phyloP scores from a whole-genome alignment of 2,329 filamentous ascomycete genomes.

The Colletotrichum magnum region DNA sequence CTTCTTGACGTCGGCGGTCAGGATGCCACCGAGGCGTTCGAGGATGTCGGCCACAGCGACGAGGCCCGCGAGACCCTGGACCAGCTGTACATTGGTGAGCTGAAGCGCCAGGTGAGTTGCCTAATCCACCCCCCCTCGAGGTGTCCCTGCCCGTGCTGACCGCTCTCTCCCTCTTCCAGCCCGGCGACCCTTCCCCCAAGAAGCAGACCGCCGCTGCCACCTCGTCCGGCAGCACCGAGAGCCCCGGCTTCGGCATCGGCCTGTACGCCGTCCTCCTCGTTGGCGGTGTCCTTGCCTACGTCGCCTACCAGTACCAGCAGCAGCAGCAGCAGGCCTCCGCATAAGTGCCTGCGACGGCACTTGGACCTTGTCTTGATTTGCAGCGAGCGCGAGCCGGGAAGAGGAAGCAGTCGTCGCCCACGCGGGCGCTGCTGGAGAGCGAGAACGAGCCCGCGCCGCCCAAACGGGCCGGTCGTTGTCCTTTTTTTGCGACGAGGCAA shows the following conservation, averaged over 20 bases:
- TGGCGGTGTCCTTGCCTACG: slow-evolving; percentile 83
- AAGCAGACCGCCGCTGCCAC: slow-evolving; percentile 64
- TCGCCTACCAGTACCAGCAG: slow-evolving; percentile 89
- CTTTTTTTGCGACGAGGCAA: slow-evolving; percentile 10
- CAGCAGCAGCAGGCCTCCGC: slow-evolving; percentile 58
- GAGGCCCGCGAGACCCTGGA: slow-evolving; percentile 96
- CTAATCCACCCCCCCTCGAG: neutral
- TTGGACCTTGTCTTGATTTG: slow-evolving; percentile 5
- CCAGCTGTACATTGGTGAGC: slow-evolving; percentile 78
- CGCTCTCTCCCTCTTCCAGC: slow-evolving; percentile 59
- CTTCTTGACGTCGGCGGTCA: slow-evolving; percentile 95
- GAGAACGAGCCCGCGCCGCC: slow-evolving; percentile 19
- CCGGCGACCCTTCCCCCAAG: slow-evolving; percentile 84
- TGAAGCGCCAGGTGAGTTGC: slow-evolving; percentile 83
- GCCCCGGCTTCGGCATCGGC: slow-evolving; percentile 78
- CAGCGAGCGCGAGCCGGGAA: neutral
- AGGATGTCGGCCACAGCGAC: slow-evolving; percentile 99
- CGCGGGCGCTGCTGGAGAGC: neutral
- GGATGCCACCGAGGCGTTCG: slow-evolving; percentile 97
- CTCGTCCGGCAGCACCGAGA: slow-evolving; percentile 62
- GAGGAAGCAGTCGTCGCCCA: neutral
- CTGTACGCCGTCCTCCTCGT: slow-evolving; percentile 86
- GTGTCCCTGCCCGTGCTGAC: slow-evolving; percentile 43
- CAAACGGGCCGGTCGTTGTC: neutral
- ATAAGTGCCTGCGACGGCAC: slow-evolving; percentile 16